A percentile compares a stretch with the other conserved stretches of the same genome.
These are phyloP conservation scores for Pulveroboletus ravenelii DNA, from an alignment of 768 basidiomycete genomes.

Conservation along the genomic window DNA sequence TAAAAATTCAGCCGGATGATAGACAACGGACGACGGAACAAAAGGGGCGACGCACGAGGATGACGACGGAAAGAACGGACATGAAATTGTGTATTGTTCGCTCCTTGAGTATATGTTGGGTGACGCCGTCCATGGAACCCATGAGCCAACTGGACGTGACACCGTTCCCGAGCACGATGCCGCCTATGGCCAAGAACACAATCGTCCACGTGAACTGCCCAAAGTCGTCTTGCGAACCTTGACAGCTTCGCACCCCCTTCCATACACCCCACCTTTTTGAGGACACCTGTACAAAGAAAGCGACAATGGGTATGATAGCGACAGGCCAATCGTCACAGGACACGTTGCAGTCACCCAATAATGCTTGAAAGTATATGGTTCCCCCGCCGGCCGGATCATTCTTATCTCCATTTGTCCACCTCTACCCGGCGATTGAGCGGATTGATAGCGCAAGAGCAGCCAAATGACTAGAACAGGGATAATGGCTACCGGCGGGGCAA, in stretches of 20 bases:
- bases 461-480: too few species aligned
- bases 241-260: not conserved
- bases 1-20: not conserved
- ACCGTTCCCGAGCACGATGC: constrained; percentile 78
- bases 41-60: constrained; percentile 49
- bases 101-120: constrained; percentile 54
- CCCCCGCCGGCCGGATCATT: too few species aligned
- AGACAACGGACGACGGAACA: too few species aligned
- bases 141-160: constrained; percentile 85
- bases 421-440: too few species aligned
- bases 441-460: too few species aligned
- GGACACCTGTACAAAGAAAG: constrained; percentile 39
- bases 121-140: too few species aligned
- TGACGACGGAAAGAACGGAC: constrained; percentile 60
- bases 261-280: constrained; percentile 95
- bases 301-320: constrained; percentile 60
- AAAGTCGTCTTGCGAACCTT: constrained; percentile 71
- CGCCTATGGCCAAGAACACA: constrained; percentile 72
- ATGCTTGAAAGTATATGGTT: constrained; percentile 45
- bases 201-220: constrained; percentile 92
- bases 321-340: constrained; percentile 76
- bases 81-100: constrained; percentile 66
- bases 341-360: constrained; percentile 18
- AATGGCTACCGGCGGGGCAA: too few species aligned
- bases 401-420: too few species aligned